Conservation (phyloP, 805 yeast species). For the Saccharomycopsis capsularis region DNA sequence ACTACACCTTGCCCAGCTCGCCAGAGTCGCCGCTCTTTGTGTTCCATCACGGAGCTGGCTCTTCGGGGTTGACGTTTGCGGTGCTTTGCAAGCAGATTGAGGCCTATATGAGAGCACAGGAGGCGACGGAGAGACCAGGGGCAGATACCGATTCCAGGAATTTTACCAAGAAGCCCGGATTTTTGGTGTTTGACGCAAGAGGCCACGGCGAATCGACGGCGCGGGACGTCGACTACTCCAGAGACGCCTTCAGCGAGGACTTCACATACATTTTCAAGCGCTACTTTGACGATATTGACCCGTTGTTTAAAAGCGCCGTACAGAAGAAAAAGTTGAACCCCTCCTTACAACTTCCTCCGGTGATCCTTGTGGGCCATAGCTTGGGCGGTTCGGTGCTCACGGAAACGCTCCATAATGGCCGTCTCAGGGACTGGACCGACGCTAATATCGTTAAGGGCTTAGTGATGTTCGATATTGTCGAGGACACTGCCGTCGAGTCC, state of each 20-base stretch:
- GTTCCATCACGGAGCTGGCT: slow-evolving; percentile 94
- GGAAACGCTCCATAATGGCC: slow-evolving; percentile 32
- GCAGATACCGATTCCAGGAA: background rate
- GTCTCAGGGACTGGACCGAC: slow-evolving; percentile 14
- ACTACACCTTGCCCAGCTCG: slow-evolving; percentile 46
- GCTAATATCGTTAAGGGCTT: slow-evolving; percentile 51
- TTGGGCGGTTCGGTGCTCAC: slow-evolving; percentile 86
- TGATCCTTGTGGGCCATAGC: slow-evolving; percentile 80
- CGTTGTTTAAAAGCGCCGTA: slow-evolving; percentile 16
- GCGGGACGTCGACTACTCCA: slow-evolving; percentile 32
- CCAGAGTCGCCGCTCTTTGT: slow-evolving; percentile 51
- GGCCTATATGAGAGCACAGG: slow-evolving; percentile 21
- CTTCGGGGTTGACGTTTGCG: slow-evolving; percentile 75
- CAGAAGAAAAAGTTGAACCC: slow-evolving; percentile 19
- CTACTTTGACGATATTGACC: slow-evolving; percentile 26
- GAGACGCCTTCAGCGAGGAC: slow-evolving; percentile 54
- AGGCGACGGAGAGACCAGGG: too few species aligned
- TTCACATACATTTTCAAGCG: slow-evolving; percentile 40
- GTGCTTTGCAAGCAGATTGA: slow-evolving; percentile 35
- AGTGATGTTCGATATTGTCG: slow-evolving; percentile 84
- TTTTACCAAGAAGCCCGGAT: slow-evolving; percentile 42
- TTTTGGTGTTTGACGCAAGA: slow-evolving; percentile 69
- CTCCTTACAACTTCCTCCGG: slow-evolving; percentile 25
- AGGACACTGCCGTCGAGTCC: slow-evolving; percentile 79
- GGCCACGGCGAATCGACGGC: slow-evolving; percentile 67